phyloP scores from a whole-genome alignment of 495 filamentous ascomycete genomes.

The Penicillium desertorum region DNA sequence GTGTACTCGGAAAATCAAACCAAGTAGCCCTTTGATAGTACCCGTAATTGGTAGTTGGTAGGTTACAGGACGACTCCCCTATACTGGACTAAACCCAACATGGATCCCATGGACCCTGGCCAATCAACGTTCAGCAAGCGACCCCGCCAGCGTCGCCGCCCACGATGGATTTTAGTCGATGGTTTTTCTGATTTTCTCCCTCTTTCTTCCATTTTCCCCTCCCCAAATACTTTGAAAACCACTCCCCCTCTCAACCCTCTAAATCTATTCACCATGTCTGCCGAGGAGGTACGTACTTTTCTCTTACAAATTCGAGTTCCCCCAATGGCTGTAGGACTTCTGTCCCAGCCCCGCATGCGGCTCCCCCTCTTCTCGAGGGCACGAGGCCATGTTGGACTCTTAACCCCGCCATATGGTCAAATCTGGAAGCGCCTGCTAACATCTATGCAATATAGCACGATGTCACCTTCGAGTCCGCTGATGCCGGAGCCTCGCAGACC shows the following conservation, averaged over 20 bases:
- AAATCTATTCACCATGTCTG: constrained; percentile 40
- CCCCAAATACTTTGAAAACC: constrained; percentile 18
- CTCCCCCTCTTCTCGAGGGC: constrained; percentile 28
- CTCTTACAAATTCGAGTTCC: constrained; percentile 2
- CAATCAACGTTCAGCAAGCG: constrained; percentile 29
- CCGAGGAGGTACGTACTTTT: constrained; percentile 42
- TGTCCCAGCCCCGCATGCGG: constrained; percentile 38
- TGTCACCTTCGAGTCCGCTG: constrained; percentile 84
- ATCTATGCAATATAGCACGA: constrained; percentile 63
- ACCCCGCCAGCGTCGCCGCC: constrained; percentile 25
- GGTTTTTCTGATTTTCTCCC: constrained; percentile 11
- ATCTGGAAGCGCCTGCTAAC: constrained; percentile 13
- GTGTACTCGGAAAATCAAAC: not conserved
- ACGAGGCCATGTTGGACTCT: constrained; percentile 17
- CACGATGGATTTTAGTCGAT: constrained; percentile 11
- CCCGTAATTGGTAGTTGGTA: not conserved
- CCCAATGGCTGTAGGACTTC: constrained; percentile 17
- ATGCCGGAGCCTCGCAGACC: constrained; percentile 91
- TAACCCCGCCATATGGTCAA: not conserved
- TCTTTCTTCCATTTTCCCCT: constrained; percentile 28
- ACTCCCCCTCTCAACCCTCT: constrained; percentile 13
- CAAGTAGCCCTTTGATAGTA: not conserved
- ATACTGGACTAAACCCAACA: constrained; percentile 32
- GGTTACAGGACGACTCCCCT: constrained; percentile 6
- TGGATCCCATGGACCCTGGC: not conserved